Conservation (phyloP, 768 basidiomycete species). For the Pisolithus tinctorius region DNA sequence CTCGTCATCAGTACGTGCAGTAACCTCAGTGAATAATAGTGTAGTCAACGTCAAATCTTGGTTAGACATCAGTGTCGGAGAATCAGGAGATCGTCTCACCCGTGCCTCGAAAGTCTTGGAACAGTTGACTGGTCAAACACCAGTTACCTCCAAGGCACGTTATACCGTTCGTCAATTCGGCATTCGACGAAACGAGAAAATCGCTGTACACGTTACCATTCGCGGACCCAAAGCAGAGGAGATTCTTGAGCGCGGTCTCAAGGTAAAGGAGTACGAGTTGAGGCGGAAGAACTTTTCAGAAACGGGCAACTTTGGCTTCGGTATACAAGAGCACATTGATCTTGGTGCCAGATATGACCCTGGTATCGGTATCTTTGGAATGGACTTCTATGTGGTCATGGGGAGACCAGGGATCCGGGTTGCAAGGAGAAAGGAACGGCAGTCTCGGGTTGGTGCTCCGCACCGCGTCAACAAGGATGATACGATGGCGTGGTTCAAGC, state of each 20-base stretch:
- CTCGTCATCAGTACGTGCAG: constrained; percentile 91
- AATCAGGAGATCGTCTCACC: constrained; percentile 98
- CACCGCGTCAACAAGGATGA: constrained; percentile 96
- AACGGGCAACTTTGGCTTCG: constrained; percentile 99
- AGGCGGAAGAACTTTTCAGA: constrained; percentile 96
- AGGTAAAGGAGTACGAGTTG: constrained; percentile 99
- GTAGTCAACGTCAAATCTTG: background rate
- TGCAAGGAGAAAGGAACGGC: constrained; percentile 84
- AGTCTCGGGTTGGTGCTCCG: constrained; percentile 75
- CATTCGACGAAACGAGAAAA: constrained; percentile 99
- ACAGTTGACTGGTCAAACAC: constrained; percentile 98
- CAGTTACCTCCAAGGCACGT: constrained; percentile 98
- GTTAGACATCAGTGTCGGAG: constrained; percentile 98
- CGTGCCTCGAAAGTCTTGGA: constrained; percentile 99
- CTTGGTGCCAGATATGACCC: constrained; percentile 98
- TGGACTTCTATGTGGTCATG: constrained; percentile 99
- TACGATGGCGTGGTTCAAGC: constrained; percentile 98
- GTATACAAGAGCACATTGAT: constrained; percentile 99
- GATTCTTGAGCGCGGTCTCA: constrained; percentile 96
- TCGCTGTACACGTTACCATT: constrained; percentile 97
- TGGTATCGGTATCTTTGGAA: constrained; percentile 97
- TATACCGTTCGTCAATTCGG: constrained; percentile 99
- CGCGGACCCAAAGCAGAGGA: constrained; percentile 99
- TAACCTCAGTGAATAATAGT: constrained; percentile 8
- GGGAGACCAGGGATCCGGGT: constrained; percentile 92